Percentiles rank a stretch among this genome's conserved stretches.
Conservation (phyloP, 345 rosid species). For the Anastatica hierochuntica region DNA sequence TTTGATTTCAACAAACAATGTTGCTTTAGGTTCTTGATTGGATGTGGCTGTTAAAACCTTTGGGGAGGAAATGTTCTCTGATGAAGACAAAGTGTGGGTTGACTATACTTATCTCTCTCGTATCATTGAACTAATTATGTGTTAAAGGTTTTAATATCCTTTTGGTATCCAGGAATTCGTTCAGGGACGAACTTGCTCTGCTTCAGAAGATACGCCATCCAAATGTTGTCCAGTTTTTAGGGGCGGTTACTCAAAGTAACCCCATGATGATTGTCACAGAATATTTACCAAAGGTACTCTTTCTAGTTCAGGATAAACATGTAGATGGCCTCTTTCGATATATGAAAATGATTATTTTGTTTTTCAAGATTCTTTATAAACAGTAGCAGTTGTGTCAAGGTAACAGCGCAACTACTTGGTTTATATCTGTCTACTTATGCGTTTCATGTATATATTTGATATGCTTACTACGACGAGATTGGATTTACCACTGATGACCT, state of each 20-base stretch:
- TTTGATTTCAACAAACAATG: not conserved
- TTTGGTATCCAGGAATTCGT: constrained; percentile 50
- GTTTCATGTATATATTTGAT: too few relatives aligned
- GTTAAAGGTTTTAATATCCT: constrained; percentile 3
- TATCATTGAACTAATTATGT: not conserved
- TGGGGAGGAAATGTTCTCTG: constrained; percentile 61
- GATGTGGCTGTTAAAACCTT: too few relatives aligned
- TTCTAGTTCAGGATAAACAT: not conserved
- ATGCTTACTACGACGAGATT: constrained; percentile 50
- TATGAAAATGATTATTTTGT: not conserved
- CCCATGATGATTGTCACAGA: constrained; percentile 90
- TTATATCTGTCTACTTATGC: too few relatives aligned
- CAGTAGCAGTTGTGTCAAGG: not conserved
- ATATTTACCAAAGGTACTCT: constrained; percentile 56
- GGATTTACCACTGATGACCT: constrained; percentile 55
- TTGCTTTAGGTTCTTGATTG: constrained; percentile 70
- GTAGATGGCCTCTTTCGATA: not conserved
- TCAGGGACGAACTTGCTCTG: constrained; percentile 68
- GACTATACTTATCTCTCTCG: not conserved
- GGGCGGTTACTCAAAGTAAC: constrained; percentile 81
- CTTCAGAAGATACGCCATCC: constrained; percentile 85
- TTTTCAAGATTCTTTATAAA: not conserved
- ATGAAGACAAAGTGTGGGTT: constrained; percentile 76
- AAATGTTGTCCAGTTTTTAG: constrained; percentile 78
- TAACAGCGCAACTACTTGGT: too few relatives aligned